phyloP scores from a whole-genome alignment of 805 yeast genomes.

The Clavispora vitiphila region DNA sequence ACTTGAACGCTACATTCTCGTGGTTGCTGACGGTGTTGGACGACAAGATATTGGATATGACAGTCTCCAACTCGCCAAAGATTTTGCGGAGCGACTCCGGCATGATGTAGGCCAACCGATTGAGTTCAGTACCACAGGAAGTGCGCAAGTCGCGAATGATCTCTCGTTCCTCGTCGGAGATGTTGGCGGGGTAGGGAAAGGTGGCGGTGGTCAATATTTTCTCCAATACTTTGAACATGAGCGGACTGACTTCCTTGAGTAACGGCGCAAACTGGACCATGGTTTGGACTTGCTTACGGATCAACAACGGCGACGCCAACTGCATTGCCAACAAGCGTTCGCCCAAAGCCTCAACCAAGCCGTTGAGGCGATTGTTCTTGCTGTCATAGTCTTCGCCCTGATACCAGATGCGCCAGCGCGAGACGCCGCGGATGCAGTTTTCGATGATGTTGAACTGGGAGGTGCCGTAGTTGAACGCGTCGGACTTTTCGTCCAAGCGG shows the following conservation, averaged over 20 bases:
- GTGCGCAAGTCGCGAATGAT: constrained; percentile 81
- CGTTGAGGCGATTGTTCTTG: constrained; percentile 47
- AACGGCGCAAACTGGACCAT: constrained; percentile 91
- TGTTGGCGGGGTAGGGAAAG: constrained; percentile 63
- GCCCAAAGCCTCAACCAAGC: constrained; percentile 63
- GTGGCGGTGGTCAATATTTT: constrained; percentile 82
- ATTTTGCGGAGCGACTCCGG: constrained; percentile 84
- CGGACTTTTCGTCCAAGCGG: constrained; percentile 51
- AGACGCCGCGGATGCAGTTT: constrained; percentile 84
- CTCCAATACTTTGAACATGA: constrained; percentile 82
- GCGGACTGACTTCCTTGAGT: constrained; percentile 65
- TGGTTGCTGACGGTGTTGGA: constrained; percentile 75
- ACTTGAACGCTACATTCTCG: constrained; percentile 90
- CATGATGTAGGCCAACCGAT: constrained; percentile 89
- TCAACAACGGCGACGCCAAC: constrained; percentile 71
- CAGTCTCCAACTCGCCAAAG: constrained; percentile 76
- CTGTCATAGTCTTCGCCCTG: constrained; percentile 49
- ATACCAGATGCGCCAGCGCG: constrained; percentile 95
- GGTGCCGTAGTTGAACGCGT: constrained; percentile 70
- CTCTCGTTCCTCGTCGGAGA: constrained; percentile 72
- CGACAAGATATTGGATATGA: constrained; percentile 64
- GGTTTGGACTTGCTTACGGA: constrained; percentile 84
- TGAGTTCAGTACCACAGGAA: constrained; percentile 90
- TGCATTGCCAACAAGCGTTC: constrained; percentile 71
- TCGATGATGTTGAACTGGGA: constrained; percentile 85